Evolutionary conservation across 306 rosid genomes (phyloP).

Genomic region (Crotalaria pallida): DNA sequence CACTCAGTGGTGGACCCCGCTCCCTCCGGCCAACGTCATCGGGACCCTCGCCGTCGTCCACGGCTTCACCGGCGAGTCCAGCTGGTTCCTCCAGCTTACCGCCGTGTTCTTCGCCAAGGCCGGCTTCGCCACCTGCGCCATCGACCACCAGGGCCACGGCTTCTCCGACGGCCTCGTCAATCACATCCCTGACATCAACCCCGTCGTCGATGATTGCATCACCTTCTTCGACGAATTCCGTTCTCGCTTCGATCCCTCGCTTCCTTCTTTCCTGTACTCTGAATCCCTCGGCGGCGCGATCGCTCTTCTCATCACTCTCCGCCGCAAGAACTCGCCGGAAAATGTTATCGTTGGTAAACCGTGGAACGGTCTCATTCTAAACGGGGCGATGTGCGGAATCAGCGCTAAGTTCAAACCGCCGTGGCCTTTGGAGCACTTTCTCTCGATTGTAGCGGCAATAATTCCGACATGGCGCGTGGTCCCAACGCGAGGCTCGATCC

Average conservation of each 20-base stretch:
- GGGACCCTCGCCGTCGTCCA: constrained; percentile 76
- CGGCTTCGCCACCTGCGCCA: constrained; percentile 84
- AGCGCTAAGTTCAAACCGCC: constrained; percentile 93
- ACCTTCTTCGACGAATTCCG: constrained; percentile 66
- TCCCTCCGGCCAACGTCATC: constrained; percentile 41
- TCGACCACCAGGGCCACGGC: constrained; percentile 97
- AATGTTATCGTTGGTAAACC: background rate
- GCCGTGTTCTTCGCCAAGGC: constrained; percentile 70
- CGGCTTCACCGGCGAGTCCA: constrained; percentile 92
- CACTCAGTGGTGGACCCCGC: constrained; percentile 94
- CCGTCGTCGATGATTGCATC: constrained; percentile 82
- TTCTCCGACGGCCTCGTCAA: constrained; percentile 83
- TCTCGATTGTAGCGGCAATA: constrained; percentile 57
- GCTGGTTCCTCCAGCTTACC: constrained; percentile 93
- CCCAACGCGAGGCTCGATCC: constrained; percentile 81
- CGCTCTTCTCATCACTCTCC: constrained; percentile 71
- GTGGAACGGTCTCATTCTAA: constrained; percentile 73
- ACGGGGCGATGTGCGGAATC: constrained; percentile 97
- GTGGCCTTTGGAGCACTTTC: constrained; percentile 90
- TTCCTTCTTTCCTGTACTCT: constrained; percentile 76
- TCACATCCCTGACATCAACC: constrained; percentile 89
- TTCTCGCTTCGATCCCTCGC: constrained; percentile 37
- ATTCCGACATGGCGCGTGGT: constrained; percentile 91
- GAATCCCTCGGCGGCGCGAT: constrained; percentile 97
- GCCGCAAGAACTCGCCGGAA: background rate